Base-by-base conservation (phyloP, 2,329 filamentous ascomycete species). In the Colletotrichum eremochloae region DNA sequence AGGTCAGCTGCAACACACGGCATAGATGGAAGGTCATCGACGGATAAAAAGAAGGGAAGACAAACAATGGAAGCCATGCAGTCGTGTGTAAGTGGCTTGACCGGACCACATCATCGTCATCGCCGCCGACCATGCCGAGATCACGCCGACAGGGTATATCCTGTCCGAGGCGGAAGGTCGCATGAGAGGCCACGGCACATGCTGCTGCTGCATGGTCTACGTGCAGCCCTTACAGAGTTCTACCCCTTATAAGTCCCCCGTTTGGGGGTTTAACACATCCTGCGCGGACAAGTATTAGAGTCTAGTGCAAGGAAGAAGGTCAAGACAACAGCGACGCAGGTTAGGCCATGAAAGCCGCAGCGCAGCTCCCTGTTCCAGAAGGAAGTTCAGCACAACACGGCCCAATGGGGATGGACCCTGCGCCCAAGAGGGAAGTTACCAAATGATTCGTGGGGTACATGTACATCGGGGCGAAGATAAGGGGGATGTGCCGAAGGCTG, bases 341-440 rank as follows among this genome's bases (percentile, higher is more conserved):
- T 57, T 24, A 3, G 20, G 11, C 29, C 18, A 52, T 33, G 31
- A 20, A 31, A 42, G 18, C 42, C 60, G 20, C 44, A 24, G 8
- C 60, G 44, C 33, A 52, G 60, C 46, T 52, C 24, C 56, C 56
- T 44, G 36, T 55, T 42, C 20, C 18, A 61, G 40, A 55, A 62
- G 38, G 48, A 42, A 33, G 68, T 33, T 33, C 24, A 8, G 63
- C 12, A 33, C 48, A 29, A 8, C 60, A 38, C 15, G 46, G 7
- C 40, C 48, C 63, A 62, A 48, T 67, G 9, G 40, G 29, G 38
- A 46, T 38, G 33, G 36, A 20, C 11, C 55, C 15, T 40, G 12
- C 20, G 55, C 55, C 36, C 55, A 57, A 57, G 20, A 62, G 46
- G 68, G 68, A 62, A 71, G 68, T 50, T 71, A 29, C 63, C 56